These are phyloP conservation scores for Leccinum uliginosum DNA, from an alignment of 768 basidiomycete genomes.

Conservation along the genomic window DNA sequence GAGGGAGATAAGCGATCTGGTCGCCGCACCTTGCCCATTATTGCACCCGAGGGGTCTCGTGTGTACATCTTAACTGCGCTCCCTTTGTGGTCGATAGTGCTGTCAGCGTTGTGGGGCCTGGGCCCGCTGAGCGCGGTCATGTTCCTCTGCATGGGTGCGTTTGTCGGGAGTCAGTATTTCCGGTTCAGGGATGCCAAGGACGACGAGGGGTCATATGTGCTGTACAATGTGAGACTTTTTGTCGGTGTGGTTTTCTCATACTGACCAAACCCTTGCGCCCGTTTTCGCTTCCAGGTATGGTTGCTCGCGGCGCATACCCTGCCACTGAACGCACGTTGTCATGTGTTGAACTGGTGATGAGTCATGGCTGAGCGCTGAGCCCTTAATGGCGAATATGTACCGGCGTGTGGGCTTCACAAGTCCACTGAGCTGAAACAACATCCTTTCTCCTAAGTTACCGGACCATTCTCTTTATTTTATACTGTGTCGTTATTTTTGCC, in stretches of 20 bases:
- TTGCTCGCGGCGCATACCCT: constrained; percentile 6
- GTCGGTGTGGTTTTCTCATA: background rate
- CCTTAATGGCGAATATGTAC: background rate
- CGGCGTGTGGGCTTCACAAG: background rate
- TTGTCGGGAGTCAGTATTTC: constrained; percentile 16
- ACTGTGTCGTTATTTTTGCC: background rate
- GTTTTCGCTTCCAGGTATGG: constrained; percentile 2
- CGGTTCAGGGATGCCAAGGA: constrained; percentile 5
- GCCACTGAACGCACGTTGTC: constrained; percentile 7
- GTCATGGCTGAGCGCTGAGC: too few species aligned
- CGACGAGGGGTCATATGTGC: constrained; percentile 8
- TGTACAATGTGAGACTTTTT: constrained; percentile 14
- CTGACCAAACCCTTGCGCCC: background rate
- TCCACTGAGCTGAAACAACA: background rate
- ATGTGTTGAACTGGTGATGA: constrained; percentile 5
- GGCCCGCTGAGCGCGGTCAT: constrained; percentile 5
- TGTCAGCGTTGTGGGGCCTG: constrained; percentile 6
- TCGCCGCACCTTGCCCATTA: constrained; percentile 30
- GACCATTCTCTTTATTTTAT: background rate
- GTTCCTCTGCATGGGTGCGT: constrained; percentile 9
- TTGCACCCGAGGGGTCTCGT: constrained; percentile 13
- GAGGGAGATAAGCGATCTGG: constrained; percentile 29
- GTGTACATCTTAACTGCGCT: constrained; percentile 11
- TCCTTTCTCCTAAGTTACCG: background rate
- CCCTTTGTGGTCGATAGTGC: constrained; percentile 8